A percentile compares a stretch with the other conserved stretches of the same genome.
These are phyloP conservation scores for Apiotrichum akiyoshidainum DNA, from an alignment of 1,284 basidiomycete genomes.

Conservation along the genomic window DNA sequence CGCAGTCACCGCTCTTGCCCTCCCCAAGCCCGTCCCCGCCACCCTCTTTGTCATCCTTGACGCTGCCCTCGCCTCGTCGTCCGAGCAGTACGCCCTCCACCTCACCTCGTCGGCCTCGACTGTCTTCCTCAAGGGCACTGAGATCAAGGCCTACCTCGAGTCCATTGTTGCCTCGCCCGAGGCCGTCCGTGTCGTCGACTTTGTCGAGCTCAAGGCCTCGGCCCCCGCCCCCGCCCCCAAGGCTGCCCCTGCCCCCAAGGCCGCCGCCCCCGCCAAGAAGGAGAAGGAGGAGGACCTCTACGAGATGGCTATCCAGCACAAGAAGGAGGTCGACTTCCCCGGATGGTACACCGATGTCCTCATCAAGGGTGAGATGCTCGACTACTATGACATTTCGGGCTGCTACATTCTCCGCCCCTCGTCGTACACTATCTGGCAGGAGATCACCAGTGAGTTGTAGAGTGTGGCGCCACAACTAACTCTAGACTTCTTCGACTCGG, in stretches of 20 bases:
- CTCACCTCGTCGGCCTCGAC: constrained; percentile 68
- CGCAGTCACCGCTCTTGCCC: constrained; percentile 72
- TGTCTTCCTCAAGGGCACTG: constrained; percentile 69
- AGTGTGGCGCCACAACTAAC: constrained; percentile 19
- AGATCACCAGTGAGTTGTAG: constrained; percentile 66
- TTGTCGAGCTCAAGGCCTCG: constrained; percentile 60
- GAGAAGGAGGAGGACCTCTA: constrained; percentile 80
- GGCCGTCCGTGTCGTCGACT: constrained; percentile 60
- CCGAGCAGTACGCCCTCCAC: constrained; percentile 66
- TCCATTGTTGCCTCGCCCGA: constrained; percentile 52
- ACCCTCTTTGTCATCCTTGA: constrained; percentile 76
- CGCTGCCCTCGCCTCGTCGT: constrained; percentile 62
- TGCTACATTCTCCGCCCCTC: constrained; percentile 98
- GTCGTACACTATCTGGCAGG: constrained; percentile 97
- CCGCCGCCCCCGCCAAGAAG: constrained; percentile 25
- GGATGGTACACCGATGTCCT: constrained; percentile 95
- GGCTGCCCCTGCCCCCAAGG: constrained; percentile 23
- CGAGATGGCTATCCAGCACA: constrained; percentile 87
- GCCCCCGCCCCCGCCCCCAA: constrained; percentile 25
- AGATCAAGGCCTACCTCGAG: constrained; percentile 69
- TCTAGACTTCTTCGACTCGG: constrained; percentile 73
- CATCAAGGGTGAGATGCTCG: constrained; percentile 97
- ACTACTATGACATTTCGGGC: constrained; percentile 97
- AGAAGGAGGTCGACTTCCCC: constrained; percentile 91
- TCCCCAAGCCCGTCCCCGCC: constrained; percentile 68